Base-by-base conservation (phyloP, 352 stramenopile species). In the Peronospora farinosa region DNA sequence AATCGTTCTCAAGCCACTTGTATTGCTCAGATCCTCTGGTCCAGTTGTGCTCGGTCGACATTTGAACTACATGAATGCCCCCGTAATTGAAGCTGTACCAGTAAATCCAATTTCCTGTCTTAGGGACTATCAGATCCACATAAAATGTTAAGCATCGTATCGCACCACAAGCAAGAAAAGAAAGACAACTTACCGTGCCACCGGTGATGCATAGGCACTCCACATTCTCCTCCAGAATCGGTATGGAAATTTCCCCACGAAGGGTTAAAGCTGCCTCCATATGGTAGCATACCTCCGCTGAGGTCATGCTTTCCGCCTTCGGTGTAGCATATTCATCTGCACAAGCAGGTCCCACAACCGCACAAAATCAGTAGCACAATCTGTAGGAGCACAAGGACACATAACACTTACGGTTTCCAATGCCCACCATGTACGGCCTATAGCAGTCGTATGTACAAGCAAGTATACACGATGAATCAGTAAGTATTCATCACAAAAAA, bases 21-120 rank as follows among this genome's bases (percentile, higher is more conserved):
- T 94, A 89, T 62, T 98, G 92, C 32, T 63, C 47, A 6, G 85
- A 96, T 38, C 85, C 86, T 47, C 56, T 59, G 1, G 78, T 86
- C 60, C 92, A 81, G 65, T 96, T 80, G 64, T 97, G 86, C 61
- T 98, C 92, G 3, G 72, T 87, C 1, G 76, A 92, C 39, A 98
- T 76, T 57, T 96, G 80, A 42, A 96, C 80, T 5, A 95, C 92
- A 46, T 96, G 86, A 21, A 97, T 63, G 9, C 74, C 78, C 2
- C 60, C 73, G 47, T 95, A 92, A 43, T 95, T 60, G 50, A 95
- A 97, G n/a, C 79, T 95, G 66, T 96, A 88, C 83, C 86, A 92
- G 51, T 85, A 91, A 46, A 89, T 67, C 43, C 61, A 74, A 16
- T 85, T 79, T 7, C 78, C 78, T 11, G 62, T 89, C 5, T 72